Conservation (phyloP, 2,329 filamentous ascomycete genomes). For the Neophaeococcomyces aloes region DNA sequence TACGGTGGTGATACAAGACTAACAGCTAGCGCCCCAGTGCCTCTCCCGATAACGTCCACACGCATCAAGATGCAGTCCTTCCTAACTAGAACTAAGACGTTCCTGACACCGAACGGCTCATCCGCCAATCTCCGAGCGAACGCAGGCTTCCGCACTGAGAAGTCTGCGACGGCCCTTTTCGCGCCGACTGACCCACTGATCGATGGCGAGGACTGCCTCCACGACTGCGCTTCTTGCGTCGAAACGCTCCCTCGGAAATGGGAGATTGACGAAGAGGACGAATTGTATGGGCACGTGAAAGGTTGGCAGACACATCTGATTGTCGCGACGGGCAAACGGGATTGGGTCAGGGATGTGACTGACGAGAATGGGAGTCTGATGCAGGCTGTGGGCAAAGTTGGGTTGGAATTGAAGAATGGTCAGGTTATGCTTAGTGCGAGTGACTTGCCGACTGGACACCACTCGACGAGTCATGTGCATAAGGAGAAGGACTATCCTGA, state of each 20-base stretch:
- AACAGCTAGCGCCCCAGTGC: too few relatives aligned
- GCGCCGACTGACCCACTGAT: constrained; percentile 59
- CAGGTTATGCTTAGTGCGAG: constrained; percentile 21
- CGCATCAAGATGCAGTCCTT: constrained; percentile 11
- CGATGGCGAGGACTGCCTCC: constrained; percentile 81
- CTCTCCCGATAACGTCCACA: background rate
- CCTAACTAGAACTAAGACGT: constrained; percentile 2
- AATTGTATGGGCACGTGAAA: constrained; percentile 74
- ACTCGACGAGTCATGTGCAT: constrained; percentile 3
- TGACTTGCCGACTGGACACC: constrained; percentile 14
- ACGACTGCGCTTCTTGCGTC: constrained; percentile 74
- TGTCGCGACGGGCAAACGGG: constrained; percentile 88
- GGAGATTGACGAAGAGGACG: constrained; percentile 62
- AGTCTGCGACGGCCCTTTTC: constrained; percentile 52
- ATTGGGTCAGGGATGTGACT: constrained; percentile 82
- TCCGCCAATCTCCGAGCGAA: constrained; percentile 6
- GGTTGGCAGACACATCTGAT: constrained; percentile 83
- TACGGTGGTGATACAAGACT: too few relatives aligned
- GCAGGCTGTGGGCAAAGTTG: constrained; percentile 54
- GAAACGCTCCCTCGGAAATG: constrained; percentile 67
- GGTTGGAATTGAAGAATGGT: constrained; percentile 25
- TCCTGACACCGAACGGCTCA: constrained; percentile 8
- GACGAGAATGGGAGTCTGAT: constrained; percentile 82
- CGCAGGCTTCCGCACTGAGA: constrained; percentile 37
- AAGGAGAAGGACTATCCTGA: constrained; percentile 10